phyloP scores from a whole-genome alignment of 495 filamentous ascomycete genomes.

The Parachaetomium inaequale region DNA sequence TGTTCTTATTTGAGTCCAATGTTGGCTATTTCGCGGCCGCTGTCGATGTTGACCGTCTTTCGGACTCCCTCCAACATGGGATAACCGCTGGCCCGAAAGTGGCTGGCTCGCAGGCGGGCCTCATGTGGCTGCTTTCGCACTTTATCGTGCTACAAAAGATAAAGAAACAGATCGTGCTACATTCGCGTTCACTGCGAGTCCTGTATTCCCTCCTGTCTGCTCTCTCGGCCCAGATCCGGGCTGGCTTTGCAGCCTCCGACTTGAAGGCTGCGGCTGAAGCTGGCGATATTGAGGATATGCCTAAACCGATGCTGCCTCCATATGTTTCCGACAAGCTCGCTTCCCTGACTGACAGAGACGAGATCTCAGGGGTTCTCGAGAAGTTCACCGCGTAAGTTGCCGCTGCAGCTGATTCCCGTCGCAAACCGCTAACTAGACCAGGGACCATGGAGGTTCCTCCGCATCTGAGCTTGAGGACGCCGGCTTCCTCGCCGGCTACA shows the following conservation, averaged over 20 bases:
- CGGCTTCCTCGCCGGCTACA: slow-evolving; percentile 76
- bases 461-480: slow-evolving; percentile 54
- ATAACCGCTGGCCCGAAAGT: slow-evolving; percentile 18
- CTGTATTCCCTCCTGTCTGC: slow-evolving; percentile 28
- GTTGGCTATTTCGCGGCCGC: slow-evolving; percentile 18
- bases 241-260: slow-evolving; percentile 14
- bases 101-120: slow-evolving; percentile 28
- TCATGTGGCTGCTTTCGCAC: slow-evolving; percentile 76
- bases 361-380: slow-evolving; percentile 39
- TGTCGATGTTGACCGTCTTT: slow-evolving; percentile 31
- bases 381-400: slow-evolving; percentile 38
- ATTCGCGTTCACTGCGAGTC: slow-evolving; percentile 23
- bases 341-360: slow-evolving; percentile 39
- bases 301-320: slow-evolving; percentile 25
- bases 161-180: slow-evolving; percentile 25
- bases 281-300: slow-evolving; percentile 12
- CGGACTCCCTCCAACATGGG: slow-evolving; percentile 18
- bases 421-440: slow-evolving; percentile 22
- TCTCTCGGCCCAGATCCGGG: slow-evolving; percentile 27
- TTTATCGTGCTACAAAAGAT: slow-evolving; percentile 69
- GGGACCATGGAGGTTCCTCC: slow-evolving; percentile 28
- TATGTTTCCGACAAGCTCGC: slow-evolving; percentile 34
- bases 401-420: slow-evolving; percentile 13
- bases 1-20: slow-evolving; percentile 24
- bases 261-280: slow-evolving; percentile 10